phyloP scores from a whole-genome alignment of 164 flowering plant genomes.

The Akebia trifoliata region DNA sequence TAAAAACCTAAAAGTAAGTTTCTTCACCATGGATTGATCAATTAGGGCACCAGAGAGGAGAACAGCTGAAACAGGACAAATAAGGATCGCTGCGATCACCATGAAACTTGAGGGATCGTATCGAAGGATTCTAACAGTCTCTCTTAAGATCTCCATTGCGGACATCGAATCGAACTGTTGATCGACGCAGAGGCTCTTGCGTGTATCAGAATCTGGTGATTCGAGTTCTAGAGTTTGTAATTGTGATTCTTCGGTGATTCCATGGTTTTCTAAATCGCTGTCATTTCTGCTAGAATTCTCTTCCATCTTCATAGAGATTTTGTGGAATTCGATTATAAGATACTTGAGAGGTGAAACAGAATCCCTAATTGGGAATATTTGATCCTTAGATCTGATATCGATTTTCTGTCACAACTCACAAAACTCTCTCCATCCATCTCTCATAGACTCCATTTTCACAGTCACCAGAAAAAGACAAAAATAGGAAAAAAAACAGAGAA shows the following conservation, averaged over 20 bases:
- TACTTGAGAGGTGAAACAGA: too few relatives aligned
- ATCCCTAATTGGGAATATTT: too few relatives aligned
- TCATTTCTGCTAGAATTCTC: too few relatives aligned
- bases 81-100: constrained; percentile 53
- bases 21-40: constrained; percentile 55
- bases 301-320: too few relatives aligned
- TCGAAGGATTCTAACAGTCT: constrained; percentile 74
- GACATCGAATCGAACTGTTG: constrained; percentile 47
- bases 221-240: not conserved
- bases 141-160: constrained; percentile 82
- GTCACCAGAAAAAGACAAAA: too few relatives aligned
- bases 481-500: too few relatives aligned
- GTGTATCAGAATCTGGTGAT: constrained; percentile 2
- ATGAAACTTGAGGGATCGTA: constrained; percentile 56
- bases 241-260: not conserved
- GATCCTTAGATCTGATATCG: too few relatives aligned
- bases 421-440: too few relatives aligned
- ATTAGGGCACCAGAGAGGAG: constrained; percentile 65
- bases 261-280: too few relatives aligned
- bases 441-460: too few relatives aligned
- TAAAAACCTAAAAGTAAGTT: constrained; percentile 46
- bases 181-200: constrained; percentile 13
- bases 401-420: too few relatives aligned
- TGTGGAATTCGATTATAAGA: too few relatives aligned
- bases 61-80: constrained; percentile 76